phyloP scores from a whole-genome alignment of 2,329 filamentous ascomycete species.

The Trichophyton mentagrophytes region DNA sequence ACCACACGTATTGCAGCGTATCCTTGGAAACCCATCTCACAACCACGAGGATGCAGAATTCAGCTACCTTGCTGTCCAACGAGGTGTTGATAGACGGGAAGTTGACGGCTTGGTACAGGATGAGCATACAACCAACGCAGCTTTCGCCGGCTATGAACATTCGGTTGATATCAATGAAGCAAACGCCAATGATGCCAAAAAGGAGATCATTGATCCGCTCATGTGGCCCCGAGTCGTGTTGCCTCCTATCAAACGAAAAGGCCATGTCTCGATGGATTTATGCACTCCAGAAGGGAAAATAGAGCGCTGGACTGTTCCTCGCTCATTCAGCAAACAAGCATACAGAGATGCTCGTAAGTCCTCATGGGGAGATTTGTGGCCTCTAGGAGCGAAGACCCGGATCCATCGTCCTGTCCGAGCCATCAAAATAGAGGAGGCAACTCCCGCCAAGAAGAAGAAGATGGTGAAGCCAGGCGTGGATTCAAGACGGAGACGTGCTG shows the following conservation, averaged over 20 bases:
- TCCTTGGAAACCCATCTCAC: slow-evolving; percentile 52
- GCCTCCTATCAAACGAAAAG: slow-evolving; percentile 71
- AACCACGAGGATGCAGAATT: slow-evolving; percentile 89
- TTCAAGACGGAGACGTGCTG: background rate
- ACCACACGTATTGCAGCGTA: slow-evolving; percentile 64
- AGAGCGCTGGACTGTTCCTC: slow-evolving; percentile 87
- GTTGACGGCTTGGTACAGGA: slow-evolving; percentile 37
- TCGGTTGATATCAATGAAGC: slow-evolving; percentile 11
- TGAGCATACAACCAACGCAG: slow-evolving; percentile 46
- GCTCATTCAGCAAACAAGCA: slow-evolving; percentile 64
- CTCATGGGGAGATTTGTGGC: slow-evolving; percentile 89
- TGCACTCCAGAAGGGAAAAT: slow-evolving; percentile 77
- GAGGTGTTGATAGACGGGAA: slow-evolving; percentile 52
- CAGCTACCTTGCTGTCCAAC: slow-evolving; percentile 75
- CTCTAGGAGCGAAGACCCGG: slow-evolving; percentile 80
- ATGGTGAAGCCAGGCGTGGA: background rate
- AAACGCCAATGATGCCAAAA: slow-evolving; percentile 11
- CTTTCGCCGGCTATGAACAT: slow-evolving; percentile 60
- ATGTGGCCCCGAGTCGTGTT: slow-evolving; percentile 67
- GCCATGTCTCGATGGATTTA: slow-evolving; percentile 79
- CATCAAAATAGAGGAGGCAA: background rate
- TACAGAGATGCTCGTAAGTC: slow-evolving; percentile 89
- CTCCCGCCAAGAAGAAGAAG: background rate
- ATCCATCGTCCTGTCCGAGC: slow-evolving; percentile 38
- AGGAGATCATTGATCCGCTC: slow-evolving; percentile 39